phyloP scores from a whole-genome alignment of 2,329 filamentous ascomycete genomes.

The Zopfia rhizophila region DNA sequence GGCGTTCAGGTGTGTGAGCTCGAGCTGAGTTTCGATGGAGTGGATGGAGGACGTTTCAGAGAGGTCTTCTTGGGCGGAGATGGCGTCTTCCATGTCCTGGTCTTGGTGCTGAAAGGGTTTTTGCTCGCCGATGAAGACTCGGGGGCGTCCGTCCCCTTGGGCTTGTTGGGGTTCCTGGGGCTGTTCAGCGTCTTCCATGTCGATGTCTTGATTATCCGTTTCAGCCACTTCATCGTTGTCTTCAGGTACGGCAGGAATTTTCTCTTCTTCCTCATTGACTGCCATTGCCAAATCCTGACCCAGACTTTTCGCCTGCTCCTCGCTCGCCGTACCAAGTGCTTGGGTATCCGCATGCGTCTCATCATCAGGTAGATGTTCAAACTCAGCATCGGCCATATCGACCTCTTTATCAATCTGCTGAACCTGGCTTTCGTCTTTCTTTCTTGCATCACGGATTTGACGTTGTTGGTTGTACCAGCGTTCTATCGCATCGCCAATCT shows the following conservation, averaged over 20 bases:
- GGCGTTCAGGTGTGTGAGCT: slow-evolving; percentile 73
- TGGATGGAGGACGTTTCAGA: slow-evolving; percentile 50
- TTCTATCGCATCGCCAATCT: slow-evolving; percentile 91
- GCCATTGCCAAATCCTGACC: slow-evolving; percentile 92
- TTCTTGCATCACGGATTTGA: slow-evolving; percentile 69
- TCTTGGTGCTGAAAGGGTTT: slow-evolving; percentile 49
- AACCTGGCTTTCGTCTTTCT: slow-evolving; percentile 64
- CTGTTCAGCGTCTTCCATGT: slow-evolving; percentile 57
- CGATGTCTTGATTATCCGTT: slow-evolving; percentile 59
- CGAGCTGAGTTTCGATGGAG: slow-evolving; percentile 69
- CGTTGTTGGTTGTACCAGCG: slow-evolving; percentile 90
- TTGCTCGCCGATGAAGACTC: slow-evolving; percentile 58
- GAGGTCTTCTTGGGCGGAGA: slow-evolving; percentile 48
- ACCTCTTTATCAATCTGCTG: slow-evolving; percentile 64
- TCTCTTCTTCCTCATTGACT: slow-evolving; percentile 62
- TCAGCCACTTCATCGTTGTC: slow-evolving; percentile 45
- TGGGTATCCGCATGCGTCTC: slow-evolving; percentile 86
- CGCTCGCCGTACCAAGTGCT: slow-evolving; percentile 85
- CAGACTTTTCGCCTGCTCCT: slow-evolving; percentile 86
- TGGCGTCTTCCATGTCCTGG: slow-evolving; percentile 50
- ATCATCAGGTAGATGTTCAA: slow-evolving; percentile 91
- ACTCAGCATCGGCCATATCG: slow-evolving; percentile 84
- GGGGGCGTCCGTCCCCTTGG: slow-evolving; percentile 46
- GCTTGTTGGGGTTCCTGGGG: slow-evolving; percentile 35
- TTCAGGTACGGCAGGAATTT: slow-evolving; percentile 44